Conservation (phyloP, 495 filamentous ascomycete genomes). For the Chlorociboria aeruginascens region DNA sequence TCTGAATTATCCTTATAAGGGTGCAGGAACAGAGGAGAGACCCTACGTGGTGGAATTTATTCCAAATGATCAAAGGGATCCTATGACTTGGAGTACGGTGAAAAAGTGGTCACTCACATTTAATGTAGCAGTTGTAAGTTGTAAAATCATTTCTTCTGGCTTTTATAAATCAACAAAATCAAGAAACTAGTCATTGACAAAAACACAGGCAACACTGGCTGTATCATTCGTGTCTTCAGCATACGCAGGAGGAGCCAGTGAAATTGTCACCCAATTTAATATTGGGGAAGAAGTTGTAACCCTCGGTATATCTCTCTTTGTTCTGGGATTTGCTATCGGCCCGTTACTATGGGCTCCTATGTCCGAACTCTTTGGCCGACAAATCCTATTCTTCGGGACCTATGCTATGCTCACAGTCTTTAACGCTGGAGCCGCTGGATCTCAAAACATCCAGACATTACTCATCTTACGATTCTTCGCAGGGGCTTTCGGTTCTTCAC, state of each 20-base stretch:
- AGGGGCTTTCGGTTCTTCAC: conserved; percentile 68
- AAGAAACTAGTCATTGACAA: background rate
- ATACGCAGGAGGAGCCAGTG: conserved; percentile 56
- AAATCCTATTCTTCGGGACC: conserved; percentile 38
- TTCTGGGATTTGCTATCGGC: conserved; percentile 61
- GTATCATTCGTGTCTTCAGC: conserved; percentile 71
- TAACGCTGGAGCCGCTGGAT: conserved; percentile 54
- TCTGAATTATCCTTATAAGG: conserved; percentile 36
- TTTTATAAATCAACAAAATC: background rate
- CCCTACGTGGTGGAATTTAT: conserved; percentile 71
- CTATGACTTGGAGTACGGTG: conserved; percentile 44
- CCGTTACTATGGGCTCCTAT: conserved; percentile 58
- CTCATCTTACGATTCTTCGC: conserved; percentile 71
- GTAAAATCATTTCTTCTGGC: background rate
- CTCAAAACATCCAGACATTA: conserved; percentile 52
- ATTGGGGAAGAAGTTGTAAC: conserved; percentile 50
- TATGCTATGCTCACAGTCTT: conserved; percentile 34
- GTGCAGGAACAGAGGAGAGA: conserved; percentile 61
- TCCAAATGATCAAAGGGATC: conserved; percentile 61
- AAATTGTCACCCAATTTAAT: conserved; percentile 49
- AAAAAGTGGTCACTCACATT: conserved; percentile 66
- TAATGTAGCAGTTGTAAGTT: conserved; percentile 41
- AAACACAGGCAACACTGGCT: conserved; percentile 45
- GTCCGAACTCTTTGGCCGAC: conserved; percentile 64
- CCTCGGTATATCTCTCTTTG: conserved; percentile 64